Evolutionary conservation across 1,284 basidiomycete species (phyloP).

Genomic region (Pascua guehoae): DNA sequence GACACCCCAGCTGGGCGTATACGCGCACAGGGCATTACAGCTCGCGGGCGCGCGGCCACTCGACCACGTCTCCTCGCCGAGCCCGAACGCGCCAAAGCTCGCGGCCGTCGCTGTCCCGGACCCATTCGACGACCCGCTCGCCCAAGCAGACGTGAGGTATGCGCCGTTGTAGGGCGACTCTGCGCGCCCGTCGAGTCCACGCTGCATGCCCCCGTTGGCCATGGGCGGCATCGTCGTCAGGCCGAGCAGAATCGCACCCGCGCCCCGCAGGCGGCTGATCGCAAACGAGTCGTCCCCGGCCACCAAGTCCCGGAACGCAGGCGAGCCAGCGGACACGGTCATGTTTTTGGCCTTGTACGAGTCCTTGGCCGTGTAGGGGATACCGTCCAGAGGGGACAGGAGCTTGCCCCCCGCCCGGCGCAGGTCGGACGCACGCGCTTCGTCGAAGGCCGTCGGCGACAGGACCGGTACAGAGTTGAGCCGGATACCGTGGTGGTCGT

Average conservation of each 20-base stretch:
- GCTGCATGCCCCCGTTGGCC: constrained; percentile 14
- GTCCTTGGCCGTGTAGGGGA: constrained; percentile 12
- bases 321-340: constrained; percentile 5
- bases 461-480: constrained; percentile 5
- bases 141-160: constrained; percentile 8
- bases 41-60: constrained; percentile 8
- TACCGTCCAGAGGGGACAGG: constrained; percentile 8
- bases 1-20: constrained; percentile 12
- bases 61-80: constrained; percentile 13
- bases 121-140: constrained; percentile 10
- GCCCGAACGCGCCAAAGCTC: constrained; percentile 9
- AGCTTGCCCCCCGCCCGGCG: neutral
- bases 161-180: constrained; percentile 11
- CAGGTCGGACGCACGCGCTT: constrained; percentile 5
- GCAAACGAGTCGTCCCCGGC: constrained; percentile 6
- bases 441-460: neutral
- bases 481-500: constrained; percentile 8
- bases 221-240: constrained; percentile 11
- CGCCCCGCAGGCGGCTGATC: neutral
- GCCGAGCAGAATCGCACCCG: constrained; percentile 6
- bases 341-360: constrained; percentile 6
- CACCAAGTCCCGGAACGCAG: constrained; percentile 8
- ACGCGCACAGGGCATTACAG: constrained; percentile 9
- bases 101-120: constrained; percentile 9
- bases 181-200: constrained; percentile 12